Evolutionary conservation across 768 basidiomycete species (phyloP), one percentile per base, ranked within the genome.

Genomic region (Collybia sordida): DNA sequence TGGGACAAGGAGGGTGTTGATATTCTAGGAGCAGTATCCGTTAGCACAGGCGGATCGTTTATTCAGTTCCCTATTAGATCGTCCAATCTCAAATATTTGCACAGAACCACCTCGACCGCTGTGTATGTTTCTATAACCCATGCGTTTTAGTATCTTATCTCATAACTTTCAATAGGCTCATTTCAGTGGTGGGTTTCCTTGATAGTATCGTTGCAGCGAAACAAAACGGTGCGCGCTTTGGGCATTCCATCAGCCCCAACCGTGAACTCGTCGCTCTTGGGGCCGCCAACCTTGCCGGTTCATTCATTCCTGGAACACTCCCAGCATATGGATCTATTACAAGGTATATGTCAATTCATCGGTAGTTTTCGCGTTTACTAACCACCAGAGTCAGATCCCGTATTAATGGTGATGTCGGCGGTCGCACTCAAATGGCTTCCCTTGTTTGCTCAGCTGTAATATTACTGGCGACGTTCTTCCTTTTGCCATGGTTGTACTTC

Each of bases 161-260:
- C 11, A 6, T 23, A n/a, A 46, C 42, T 23, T 35, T 42, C 24
- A 21, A 17, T 56, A 90, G 88, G 25, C 64, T 93, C 45, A 86
- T 91, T 43, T 81, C 89, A 0, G 78, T 96, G 36, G 79, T 93
- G 18, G 97, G 97, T 1, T 97, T 95, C 65, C 72, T 99, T 52
- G 96, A 99, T 64, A 92, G 89, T 52, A 93, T 97, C 53, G 93
- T 94, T 2, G 90, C 94, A 0, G 96, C 96, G 2, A 97, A 98
- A 61, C 94, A 98, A 64, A 95, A 90, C 52, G 83, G 84, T 0
- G 80, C 83, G 3, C 85, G 86, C 11, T 98, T 87, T 61, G 89
- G 91, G 2, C 87, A 98, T 64, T 80, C 89, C 0, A 89, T 98
- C 55, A 90, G 85, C 55, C 93, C 94, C 0, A 99, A 98, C 64